Conservation (phyloP, 2,329 filamentous ascomycete genomes). For the Myrmaecium sp. region DNA sequence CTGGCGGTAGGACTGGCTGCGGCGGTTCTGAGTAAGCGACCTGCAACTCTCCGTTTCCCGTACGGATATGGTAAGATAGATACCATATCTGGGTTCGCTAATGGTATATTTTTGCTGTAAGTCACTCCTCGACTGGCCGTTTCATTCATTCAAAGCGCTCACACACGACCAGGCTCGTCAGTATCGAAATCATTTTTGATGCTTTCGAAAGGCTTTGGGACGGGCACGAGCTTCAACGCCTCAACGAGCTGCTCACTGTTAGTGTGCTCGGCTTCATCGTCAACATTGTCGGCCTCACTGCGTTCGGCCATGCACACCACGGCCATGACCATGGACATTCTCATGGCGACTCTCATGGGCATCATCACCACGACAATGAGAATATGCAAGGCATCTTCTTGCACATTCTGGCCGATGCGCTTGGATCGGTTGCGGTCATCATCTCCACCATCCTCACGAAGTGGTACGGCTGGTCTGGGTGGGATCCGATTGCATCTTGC, state of each 20-base stretch:
- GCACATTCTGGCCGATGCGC: constrained; percentile 84
- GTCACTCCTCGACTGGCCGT: constrained; percentile 10
- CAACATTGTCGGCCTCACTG: constrained; percentile 81
- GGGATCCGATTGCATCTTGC: constrained; percentile 87
- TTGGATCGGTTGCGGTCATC: constrained; percentile 89
- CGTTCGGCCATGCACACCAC: constrained; percentile 48
- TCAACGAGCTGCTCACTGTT: constrained; percentile 76
- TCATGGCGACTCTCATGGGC: constrained; percentile 20
- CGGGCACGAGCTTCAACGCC: constrained; percentile 64
- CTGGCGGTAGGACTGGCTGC: constrained; percentile 80
- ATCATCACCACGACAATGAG: constrained; percentile 57
- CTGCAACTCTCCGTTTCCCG: constrained; percentile 71
- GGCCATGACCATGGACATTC: constrained; percentile 37
- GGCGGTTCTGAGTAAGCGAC: constrained; percentile 93
- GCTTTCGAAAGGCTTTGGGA: constrained; percentile 76
- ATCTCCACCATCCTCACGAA: constrained; percentile 78
- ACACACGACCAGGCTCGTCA: constrained; percentile 58
- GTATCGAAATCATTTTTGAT: constrained; percentile 89
- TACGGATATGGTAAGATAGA: constrained; percentile 97
- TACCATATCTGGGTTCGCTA: constrained; percentile 87
- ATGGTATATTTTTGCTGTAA: constrained; percentile 84
- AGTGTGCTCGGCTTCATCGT: constrained; percentile 74
- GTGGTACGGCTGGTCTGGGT: constrained; percentile 77
- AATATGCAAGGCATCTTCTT: constrained; percentile 98
- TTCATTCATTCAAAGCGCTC: constrained; percentile 6